phyloP scores from a whole-genome alignment of 306 rosid species.

The Rosa chinensis region DNA sequence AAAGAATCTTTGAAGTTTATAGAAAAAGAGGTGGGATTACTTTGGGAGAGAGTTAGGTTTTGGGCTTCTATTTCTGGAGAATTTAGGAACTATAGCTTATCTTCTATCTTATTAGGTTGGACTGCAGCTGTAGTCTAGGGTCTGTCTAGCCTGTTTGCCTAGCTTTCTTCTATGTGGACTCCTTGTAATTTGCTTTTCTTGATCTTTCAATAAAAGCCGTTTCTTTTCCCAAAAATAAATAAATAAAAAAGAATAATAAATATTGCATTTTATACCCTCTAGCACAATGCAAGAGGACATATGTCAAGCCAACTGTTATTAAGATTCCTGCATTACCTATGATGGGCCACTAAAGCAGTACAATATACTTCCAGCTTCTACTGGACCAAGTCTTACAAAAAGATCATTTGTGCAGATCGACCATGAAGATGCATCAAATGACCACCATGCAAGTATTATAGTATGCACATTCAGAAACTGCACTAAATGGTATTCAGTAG shows the following conservation, averaged over 20 bases:
- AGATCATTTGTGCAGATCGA: background rate
- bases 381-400: background rate
- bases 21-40: no score
- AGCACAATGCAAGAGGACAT: conserved; percentile 3
- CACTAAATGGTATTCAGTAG: background rate
- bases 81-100: no score
- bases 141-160: no score
- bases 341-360: background rate
- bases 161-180: no score
- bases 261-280: background rate
- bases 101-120: no score
- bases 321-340: background rate
- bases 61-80: no score
- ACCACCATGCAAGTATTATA: background rate
- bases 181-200: no score
- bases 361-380: background rate
- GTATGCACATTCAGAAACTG: background rate
- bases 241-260: background rate
- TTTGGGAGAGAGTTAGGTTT: no score
- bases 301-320: conserved; percentile 18
- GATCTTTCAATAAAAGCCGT: no score
- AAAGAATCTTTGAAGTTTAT: no score
- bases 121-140: no score
- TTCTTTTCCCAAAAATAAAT: no score
- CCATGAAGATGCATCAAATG: background rate